Percentiles rank a stretch among this genome's conserved stretches.
These are phyloP conservation scores for Boletus sp. DNA, from an alignment of 1,284 basidiomycete genomes.

Conservation along the genomic window DNA sequence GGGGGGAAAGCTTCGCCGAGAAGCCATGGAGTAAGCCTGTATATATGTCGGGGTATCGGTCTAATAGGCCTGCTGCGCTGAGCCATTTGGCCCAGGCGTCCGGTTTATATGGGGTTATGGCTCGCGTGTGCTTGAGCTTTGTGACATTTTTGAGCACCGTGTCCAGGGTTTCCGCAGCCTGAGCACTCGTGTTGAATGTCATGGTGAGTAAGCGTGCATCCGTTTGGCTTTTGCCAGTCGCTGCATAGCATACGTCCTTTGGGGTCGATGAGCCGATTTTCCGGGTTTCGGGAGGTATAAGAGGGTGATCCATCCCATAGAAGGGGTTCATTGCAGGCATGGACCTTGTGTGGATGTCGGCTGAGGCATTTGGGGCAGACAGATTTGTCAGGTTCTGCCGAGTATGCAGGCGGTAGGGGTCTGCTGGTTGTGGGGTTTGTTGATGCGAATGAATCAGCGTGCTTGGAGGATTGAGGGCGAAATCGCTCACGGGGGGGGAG, in stretches of 20 bases:
- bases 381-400: too few relatives aligned
- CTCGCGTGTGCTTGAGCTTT: not conserved
- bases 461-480: too few relatives aligned
- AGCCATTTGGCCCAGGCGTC: not conserved
- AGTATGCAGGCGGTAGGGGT: too few relatives aligned
- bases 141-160: not conserved
- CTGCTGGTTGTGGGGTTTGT: too few relatives aligned
- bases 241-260: not conserved
- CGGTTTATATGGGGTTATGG: not conserved
- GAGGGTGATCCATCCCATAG: slow-evolving; percentile 4
- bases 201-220: not conserved
- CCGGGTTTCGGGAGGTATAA: not conserved
- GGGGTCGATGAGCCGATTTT: not conserved
- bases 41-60: not conserved
- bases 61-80: not conserved
- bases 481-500: too few relatives aligned
- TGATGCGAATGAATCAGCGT: too few relatives aligned
- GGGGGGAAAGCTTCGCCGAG: not conserved
- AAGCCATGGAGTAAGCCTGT: not conserved
- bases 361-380: too few relatives aligned
- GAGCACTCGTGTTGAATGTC: slow-evolving; percentile 1
- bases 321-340: not conserved
- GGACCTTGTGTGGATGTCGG: not conserved
- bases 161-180: rapidly evolving
- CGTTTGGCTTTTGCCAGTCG: not conserved